Evolutionary conservation across 1,284 basidiomycete genomes (phyloP).

Genomic region (Xerocomus cyaneibrunnescens): DNA sequence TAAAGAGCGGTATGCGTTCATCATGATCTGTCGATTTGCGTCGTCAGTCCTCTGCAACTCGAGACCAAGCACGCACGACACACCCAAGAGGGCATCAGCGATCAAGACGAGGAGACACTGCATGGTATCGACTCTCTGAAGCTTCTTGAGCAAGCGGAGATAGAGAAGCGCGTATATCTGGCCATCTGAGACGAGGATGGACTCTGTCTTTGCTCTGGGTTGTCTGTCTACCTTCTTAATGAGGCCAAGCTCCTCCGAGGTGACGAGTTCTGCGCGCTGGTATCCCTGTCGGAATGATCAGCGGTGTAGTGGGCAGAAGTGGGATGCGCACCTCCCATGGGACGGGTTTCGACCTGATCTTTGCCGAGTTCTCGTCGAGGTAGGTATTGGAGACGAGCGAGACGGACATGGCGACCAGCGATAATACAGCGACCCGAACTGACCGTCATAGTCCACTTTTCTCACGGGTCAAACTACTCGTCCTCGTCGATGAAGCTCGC

Average conservation of each 20-base stretch:
- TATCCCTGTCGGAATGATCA: constrained; percentile 65
- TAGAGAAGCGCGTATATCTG: constrained; percentile 86
- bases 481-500: constrained; percentile 2
- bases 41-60: neutral
- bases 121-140: constrained; percentile 91
- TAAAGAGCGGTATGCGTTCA: constrained; percentile 75
- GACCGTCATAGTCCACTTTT: constrained; percentile 2
- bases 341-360: constrained; percentile 88
- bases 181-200: constrained; percentile 76
- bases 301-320: constrained; percentile 14
- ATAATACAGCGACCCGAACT: neutral
- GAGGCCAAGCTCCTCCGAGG: constrained; percentile 84
- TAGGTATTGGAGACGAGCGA: constrained; percentile 85
- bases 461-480: constrained; percentile 1
- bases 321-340: constrained; percentile 83
- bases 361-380: constrained; percentile 84
- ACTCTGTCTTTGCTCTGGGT: constrained; percentile 69
- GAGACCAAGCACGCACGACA: constrained; percentile 16
- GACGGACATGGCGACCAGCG: constrained; percentile 69
- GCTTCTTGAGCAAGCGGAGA: constrained; percentile 88
- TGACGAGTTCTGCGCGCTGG: constrained; percentile 91
- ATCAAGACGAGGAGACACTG: constrained; percentile 92
- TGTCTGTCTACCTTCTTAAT: constrained; percentile 91
- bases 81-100: constrained; percentile 85
- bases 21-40: constrained; percentile 60